Evolutionary conservation across 176 grass and related monocot genomes (phyloP).

Genomic region (Typha latifolia): DNA sequence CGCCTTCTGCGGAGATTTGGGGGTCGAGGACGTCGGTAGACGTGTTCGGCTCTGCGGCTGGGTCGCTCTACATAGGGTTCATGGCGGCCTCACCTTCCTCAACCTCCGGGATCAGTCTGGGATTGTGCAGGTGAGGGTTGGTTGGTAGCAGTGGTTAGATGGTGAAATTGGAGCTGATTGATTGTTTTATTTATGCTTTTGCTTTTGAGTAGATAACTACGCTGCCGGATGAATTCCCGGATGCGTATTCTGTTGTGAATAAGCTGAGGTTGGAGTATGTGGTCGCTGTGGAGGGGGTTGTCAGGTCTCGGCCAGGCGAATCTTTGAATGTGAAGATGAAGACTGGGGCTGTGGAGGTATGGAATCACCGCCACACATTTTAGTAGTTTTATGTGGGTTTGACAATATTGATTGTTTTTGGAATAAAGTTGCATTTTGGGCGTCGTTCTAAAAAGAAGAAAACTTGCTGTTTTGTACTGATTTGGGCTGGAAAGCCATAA

Average conservation of each 20-base stretch:
- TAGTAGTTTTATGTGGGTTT: background rate
- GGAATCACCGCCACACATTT: background rate
- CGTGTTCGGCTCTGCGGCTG: slow-evolving; percentile 78
- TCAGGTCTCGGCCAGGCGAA: slow-evolving; percentile 42
- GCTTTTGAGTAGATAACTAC: slow-evolving; percentile 50
- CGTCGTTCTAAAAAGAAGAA: too few species aligned
- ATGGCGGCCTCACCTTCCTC: slow-evolving; percentile 82
- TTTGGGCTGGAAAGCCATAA: too few species aligned
- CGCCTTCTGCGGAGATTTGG: slow-evolving; percentile 58
- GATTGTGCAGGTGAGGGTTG: slow-evolving; percentile 50
- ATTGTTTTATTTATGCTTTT: background rate
- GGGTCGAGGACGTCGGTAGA: slow-evolving; percentile 44
- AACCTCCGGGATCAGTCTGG: slow-evolving; percentile 70
- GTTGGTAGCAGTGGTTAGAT: background rate
- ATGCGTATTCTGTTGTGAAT: slow-evolving; percentile 54
- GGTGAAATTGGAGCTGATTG: background rate
- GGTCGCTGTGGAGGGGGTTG: slow-evolving; percentile 66
- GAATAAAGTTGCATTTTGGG: too few species aligned
- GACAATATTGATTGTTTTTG: too few species aligned
- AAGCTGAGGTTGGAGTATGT: slow-evolving; percentile 91
- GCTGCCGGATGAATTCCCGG: slow-evolving; percentile 51
- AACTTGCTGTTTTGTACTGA: too few species aligned
- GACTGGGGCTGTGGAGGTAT: slow-evolving; percentile 84
- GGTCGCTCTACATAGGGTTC: slow-evolving; percentile 75
- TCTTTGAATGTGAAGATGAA: slow-evolving; percentile 85